phyloP scores from a whole-genome alignment of 176 grass and related monocot genomes.

The Cymbopogon citratus region DNA sequence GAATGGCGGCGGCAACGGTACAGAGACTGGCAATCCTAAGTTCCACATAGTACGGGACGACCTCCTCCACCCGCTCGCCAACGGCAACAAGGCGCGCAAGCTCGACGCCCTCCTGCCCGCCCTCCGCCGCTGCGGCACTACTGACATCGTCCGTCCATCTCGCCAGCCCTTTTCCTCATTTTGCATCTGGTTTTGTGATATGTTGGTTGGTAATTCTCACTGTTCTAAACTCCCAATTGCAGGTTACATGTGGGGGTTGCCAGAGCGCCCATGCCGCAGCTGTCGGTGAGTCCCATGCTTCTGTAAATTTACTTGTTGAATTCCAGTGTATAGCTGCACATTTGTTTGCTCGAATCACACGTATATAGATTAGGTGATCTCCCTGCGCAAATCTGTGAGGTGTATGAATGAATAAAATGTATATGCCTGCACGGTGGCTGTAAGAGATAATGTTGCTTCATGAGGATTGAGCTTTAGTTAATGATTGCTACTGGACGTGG shows the following conservation, averaged over 20 bases:
- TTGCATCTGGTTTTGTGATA: neutral
- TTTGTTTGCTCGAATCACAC: neutral
- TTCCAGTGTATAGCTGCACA: neutral
- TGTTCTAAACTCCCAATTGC: neutral
- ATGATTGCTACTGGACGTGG: neutral
- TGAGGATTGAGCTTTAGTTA: neutral
- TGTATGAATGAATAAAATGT: neutral
- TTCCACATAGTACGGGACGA: conserved; percentile 77
- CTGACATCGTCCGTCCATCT: conserved; percentile 36
- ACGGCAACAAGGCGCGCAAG: conserved; percentile 94
- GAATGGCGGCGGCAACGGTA: neutral
- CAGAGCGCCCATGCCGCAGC: conserved; percentile 90
- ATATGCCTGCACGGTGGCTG: neutral
- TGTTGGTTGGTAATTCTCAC: neutral
- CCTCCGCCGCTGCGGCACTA: conserved; percentile 38
- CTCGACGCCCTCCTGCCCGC: conserved; percentile 79
- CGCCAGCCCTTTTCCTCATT: neutral
- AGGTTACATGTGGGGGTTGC: conserved; percentile 88
- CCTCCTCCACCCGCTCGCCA: conserved; percentile 79
- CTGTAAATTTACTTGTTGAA: neutral
- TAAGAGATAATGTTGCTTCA: neutral
- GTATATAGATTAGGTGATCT: neutral
- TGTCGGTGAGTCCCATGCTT: conserved; percentile 43
- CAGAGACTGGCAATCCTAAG: neutral
- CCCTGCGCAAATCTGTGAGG: neutral